phyloP scores from a whole-genome alignment of 2,329 filamentous ascomycete genomes.

The Diaporthe nobilis region DNA sequence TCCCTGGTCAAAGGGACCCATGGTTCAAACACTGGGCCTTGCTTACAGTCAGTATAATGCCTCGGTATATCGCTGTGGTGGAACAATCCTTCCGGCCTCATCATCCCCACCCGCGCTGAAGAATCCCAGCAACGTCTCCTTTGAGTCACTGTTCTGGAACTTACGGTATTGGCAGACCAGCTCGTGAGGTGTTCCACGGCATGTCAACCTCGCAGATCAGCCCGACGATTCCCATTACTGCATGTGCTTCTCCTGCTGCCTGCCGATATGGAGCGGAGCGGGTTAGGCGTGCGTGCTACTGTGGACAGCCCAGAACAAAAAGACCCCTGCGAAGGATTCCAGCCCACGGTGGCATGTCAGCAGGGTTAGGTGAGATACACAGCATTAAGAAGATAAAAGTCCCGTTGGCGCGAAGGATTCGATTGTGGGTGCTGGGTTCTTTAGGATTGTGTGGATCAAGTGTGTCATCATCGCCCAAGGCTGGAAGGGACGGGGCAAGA shows the following conservation, averaged over 20 bases:
- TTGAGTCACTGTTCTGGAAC: background rate
- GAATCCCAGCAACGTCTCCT: no score
- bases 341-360: background rate
- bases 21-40: background rate
- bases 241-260: background rate
- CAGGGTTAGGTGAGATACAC: conserved; percentile 20
- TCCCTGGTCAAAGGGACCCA: no score
- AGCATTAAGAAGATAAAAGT: background rate
- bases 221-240: background rate
- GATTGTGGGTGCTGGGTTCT: background rate
- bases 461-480: background rate
- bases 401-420: conserved; percentile 20
- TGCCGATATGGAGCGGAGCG: background rate
- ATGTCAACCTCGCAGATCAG: background rate
- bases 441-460: background rate
- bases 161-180: background rate
- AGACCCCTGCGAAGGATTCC: conserved; percentile 10
- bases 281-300: background rate
- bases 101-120: background rate
- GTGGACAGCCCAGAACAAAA: background rate
- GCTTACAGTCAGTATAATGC: background rate
- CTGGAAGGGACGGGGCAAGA: background rate
- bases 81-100: background rate
- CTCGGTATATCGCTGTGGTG: background rate
- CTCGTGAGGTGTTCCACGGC: background rate